Evolutionary conservation across 164 flowering plant genomes (phyloP), one percentile per base, ranked within the genome.

Genomic region (Vitis cinerea): DNA sequence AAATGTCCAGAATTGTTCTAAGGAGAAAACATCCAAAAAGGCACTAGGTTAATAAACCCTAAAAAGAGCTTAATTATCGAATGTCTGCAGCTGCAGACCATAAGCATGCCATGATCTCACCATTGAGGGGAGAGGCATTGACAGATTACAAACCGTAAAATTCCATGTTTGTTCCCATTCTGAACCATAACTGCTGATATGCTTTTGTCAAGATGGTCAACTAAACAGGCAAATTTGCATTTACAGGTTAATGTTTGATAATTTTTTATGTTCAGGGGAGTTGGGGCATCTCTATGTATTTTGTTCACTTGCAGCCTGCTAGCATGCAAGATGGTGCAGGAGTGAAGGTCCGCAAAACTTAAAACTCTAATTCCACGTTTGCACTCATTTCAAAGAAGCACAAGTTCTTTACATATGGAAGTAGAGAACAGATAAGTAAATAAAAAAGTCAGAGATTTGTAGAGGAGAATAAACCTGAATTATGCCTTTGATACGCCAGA

Each of bases 401-500:
- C 44, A 37, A 3, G 6, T 37, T 37, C 44, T 37, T 37, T 2
- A 4, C 0, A 37, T 3, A 37, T 6, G 8, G 31, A 64, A 6
- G 1, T 31, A 30, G 54, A 55, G 48, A 30, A 13, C 9, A 30
- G 14, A 3, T 60, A 51, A 68, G 3, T 29, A 52, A 9, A 52
- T 3, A 61, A 29, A 12, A 23, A 54, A 2, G 58, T 27, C 70
- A 44, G 11, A 1, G 44, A 37, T 37, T 37, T 37, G 44, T 27
- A 59, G n/a, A 61, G 4, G 14, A 17, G 5, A 61, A 60, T 47
- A 63, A 57, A 93, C 97, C 98, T 91, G 93, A 66, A 90, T 90
- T 58, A 91, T 87, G 74, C 97, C 97, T 73, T 87, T 93, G 60
- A 93, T 74, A 44, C 97, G 89, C 94, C 96, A 93, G 3, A 81